Evolutionary conservation across 2,329 filamentous ascomycete genomes (phyloP).

Genomic region (Phialophora macrospora): DNA sequence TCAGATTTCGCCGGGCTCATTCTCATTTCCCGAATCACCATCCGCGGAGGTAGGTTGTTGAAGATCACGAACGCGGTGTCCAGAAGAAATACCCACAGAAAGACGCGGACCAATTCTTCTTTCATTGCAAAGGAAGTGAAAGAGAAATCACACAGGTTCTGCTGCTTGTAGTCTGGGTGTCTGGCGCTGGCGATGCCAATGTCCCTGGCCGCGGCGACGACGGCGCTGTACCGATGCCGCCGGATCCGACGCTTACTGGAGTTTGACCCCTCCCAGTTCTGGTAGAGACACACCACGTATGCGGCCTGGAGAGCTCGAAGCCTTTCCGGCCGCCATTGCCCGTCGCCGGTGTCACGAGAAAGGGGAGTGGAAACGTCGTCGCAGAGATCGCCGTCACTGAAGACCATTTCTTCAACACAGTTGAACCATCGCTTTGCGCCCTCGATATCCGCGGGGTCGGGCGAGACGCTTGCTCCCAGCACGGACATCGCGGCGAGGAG

Average conservation of each 20-base stretch:
- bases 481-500: constrained; percentile 46
- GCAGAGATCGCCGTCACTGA: constrained; percentile 47
- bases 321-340: constrained; percentile 31
- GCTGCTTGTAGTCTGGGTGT: constrained; percentile 32
- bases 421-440: constrained; percentile 47
- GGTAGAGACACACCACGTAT: constrained; percentile 48
- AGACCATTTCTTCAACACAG: constrained; percentile 48
- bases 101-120: constrained; percentile 46
- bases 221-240: constrained; percentile 42
- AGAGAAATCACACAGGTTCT: too few species aligned
- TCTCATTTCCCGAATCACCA: constrained; percentile 49
- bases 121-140: constrained; percentile 41
- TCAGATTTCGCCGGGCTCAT: constrained; percentile 46
- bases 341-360: constrained; percentile 8
- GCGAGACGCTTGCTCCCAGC: constrained; percentile 46
- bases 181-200: constrained; percentile 43
- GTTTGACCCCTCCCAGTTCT: constrained; percentile 49
- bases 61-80: constrained; percentile 51
- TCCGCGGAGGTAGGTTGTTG: constrained; percentile 50
- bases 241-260: constrained; percentile 46
- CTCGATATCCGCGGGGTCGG: constrained; percentile 42
- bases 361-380: constrained; percentile 37
- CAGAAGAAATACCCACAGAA: constrained; percentile 47
- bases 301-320: constrained; percentile 47
- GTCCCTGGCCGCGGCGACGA: constrained; percentile 41